Evolutionary conservation across 371 early-diverging fungal genomes (phyloP), one percentile per base, ranked within the genome.

Genomic region (Mucor indicus): DNA sequence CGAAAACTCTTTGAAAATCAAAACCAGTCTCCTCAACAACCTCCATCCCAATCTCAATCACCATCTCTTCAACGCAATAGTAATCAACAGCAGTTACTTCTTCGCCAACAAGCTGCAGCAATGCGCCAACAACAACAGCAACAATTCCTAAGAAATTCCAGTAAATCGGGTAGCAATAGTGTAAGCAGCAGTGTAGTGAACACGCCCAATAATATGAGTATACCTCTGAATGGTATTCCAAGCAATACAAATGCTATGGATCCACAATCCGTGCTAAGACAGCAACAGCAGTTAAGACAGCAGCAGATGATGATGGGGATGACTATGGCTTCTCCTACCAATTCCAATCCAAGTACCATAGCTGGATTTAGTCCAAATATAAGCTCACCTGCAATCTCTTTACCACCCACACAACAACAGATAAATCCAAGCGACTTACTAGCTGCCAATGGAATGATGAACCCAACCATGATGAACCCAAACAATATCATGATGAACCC

Each of bases 381-480:
- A 30, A 48, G 11, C 43, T 41, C 11, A 45, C 43, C 39, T 46
- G 22, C 17, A 44, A 4, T 23, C 35, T 15, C 32, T 40, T 23
- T 47, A 40, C n/a, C 37, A 15, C 35, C 35, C 4, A 7, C 9
- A 15, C 35, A 9, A 4, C 35, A 33, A 13, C 4, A 7, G 33
- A 23, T 62, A 24, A 62, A 62, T 24, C 62, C 62, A 4, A 56
- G 21, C 10, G 62, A 62, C 24, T 23, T 62, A 3, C 38, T 62
- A 43, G 44, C 53, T 24, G 44, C 53, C 20, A 51, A 36, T 21
- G 53, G 53, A 13, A 61, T 61, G 53, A 50, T 62, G 17, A 62
- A 56, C 22, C 62, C 57, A 1, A 27, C 29, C 11, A n/a, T n/a
- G n/a, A n/a, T n/a, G n/a, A n/a, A n/a, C n/a, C 7, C 29, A 7